A percentile compares a stretch with the other conserved stretches of the same genome.
phyloP scores from a whole-genome alignment of 2,329 filamentous ascomycete genomes.

The Cercospora zeina region DNA sequence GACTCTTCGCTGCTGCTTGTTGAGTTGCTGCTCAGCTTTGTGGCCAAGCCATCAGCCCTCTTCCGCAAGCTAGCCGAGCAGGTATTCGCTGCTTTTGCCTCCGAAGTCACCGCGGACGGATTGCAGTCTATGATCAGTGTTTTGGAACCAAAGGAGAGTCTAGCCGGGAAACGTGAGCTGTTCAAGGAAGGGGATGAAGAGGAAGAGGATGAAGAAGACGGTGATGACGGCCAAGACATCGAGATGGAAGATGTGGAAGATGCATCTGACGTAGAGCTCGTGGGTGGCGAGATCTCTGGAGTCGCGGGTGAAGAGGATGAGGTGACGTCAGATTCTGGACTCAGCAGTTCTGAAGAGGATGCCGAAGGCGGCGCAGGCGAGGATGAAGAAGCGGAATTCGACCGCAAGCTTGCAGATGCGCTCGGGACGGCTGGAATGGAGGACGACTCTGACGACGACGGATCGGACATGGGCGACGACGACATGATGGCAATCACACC shows the following conservation, averaged over 20 bases:
- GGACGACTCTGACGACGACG: constrained; percentile 61
- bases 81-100: constrained; percentile 80
- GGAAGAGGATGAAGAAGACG: constrained; percentile 30
- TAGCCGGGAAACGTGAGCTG: constrained; percentile 79
- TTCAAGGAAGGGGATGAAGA: constrained; percentile 62
- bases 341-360: constrained; percentile 38
- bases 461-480: constrained; percentile 87
- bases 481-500: constrained; percentile 89
- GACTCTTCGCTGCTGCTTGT: constrained; percentile 68
- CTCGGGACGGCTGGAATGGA: constrained; percentile 66
- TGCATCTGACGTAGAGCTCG: constrained; percentile 41
- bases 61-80: constrained; percentile 85
- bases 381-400: constrained; percentile 61
- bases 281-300: constrained; percentile 35
- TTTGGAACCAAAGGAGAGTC: constrained; percentile 74
- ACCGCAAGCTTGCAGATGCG: constrained; percentile 74
- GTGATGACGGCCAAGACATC: constrained; percentile 37
- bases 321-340: constrained; percentile 24
- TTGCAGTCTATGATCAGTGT: constrained; percentile 68
- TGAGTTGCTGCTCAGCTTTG: constrained; percentile 86
- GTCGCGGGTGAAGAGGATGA: constrained; percentile 20
- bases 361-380: constrained; percentile 29
- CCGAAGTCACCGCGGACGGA: constrained; percentile 70
- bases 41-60: constrained; percentile 79
- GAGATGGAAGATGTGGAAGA: constrained; percentile 43